Base-by-base conservation (phyloP, 225 moss, liverwort and hornwort genomes). In the Anthoceros angustus region DNA sequence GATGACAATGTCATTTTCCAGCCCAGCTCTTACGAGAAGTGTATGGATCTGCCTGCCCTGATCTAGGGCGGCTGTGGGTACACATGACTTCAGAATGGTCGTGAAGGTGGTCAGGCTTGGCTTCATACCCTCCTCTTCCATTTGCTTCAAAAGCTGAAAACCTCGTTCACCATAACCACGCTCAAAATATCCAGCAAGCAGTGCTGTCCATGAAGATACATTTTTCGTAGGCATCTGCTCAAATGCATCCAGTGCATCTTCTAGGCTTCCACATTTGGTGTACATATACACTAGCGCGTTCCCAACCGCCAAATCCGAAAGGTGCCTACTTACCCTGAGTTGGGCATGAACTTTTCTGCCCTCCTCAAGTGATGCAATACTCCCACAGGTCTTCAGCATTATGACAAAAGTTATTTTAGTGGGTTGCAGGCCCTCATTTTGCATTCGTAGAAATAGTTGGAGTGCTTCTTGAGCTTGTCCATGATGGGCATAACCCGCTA, bases 1-100 rank as follows among this genome's bases (percentile, higher is more conserved):
- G 23, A 55, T 55, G 6, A 55, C 55, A 18, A 55, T 20, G n/a
- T 55, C 55, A 55, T 23, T 55, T 7, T 55, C 55, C 7, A 55
- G 55, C 18, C 55, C 55, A 7, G 23, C 23, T 7, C 14, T 4
- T 7, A 55, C 4, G 55, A 55, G 55, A 18, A 8, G 55, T 7
- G 55, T 18, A n/a, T 55, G 55, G 14, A 55, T 55, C 55, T 55
- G 55, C 55, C 55, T 55, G n/a, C 55, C 55, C 55, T 55, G 55
- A 55, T 55, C 55, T 55, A 55, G 2, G n/a, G 55, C 55, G 4
- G n/a, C 18, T 23, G 23, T 18, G n/a, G 18, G 5, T 0, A 18
- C 55, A 55, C 55, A 55, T 0, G n/a, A 7, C n/a, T 55, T 55
- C 7, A 55, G 18, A 55, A 55, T 55, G 7, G n/a, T 23, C 0